These are phyloP conservation scores for Aureobasidium lini DNA, from an alignment of 2,329 filamentous ascomycete species.

Conservation along the genomic window DNA sequence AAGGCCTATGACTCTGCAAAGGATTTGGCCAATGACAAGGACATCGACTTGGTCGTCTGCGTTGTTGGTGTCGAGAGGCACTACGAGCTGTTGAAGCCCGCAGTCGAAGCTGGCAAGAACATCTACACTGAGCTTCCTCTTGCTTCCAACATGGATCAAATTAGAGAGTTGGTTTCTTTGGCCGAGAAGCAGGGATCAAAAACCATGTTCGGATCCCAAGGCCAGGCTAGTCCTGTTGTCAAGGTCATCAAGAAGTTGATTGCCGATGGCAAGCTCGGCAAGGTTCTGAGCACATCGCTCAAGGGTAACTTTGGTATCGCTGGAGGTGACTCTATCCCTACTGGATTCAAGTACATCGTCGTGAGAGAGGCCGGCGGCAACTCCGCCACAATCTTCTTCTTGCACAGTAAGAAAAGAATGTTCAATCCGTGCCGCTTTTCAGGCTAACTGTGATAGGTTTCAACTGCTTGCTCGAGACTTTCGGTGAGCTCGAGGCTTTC, in stretches of 20 bases:
- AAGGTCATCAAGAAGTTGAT: constrained; percentile 38
- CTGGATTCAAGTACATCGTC: constrained; percentile 28
- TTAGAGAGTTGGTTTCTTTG: constrained; percentile 36
- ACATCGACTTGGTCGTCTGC: constrained; percentile 43
- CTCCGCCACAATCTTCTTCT: constrained; percentile 31
- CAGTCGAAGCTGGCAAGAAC: constrained; percentile 39
- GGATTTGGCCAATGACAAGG: constrained; percentile 38
- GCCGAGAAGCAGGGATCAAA: constrained; percentile 34
- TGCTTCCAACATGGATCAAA: constrained; percentile 33
- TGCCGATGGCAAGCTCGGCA: constrained; percentile 37
- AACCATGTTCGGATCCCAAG: constrained; percentile 44
- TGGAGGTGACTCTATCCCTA: not conserved
- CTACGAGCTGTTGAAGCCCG: constrained; percentile 35
- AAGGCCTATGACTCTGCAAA: constrained; percentile 39
- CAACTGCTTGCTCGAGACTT: constrained; percentile 1
- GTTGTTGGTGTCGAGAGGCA: constrained; percentile 39
- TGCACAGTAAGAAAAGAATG: not conserved
- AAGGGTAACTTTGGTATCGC: constrained; percentile 20
- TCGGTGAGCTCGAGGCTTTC: constrained; percentile 26
- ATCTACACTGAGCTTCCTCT: constrained; percentile 47
- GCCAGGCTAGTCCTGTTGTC: constrained; percentile 33
- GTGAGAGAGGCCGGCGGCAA: constrained; percentile 40
- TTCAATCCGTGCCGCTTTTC: not conserved
- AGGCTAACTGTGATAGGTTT: not conserved
- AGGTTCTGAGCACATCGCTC: constrained; percentile 33